Percentiles rank a stretch among this genome's conserved stretches.
phyloP scores from a whole-genome alignment of 2,329 filamentous ascomycete genomes.

The Fusarium sp. region DNA sequence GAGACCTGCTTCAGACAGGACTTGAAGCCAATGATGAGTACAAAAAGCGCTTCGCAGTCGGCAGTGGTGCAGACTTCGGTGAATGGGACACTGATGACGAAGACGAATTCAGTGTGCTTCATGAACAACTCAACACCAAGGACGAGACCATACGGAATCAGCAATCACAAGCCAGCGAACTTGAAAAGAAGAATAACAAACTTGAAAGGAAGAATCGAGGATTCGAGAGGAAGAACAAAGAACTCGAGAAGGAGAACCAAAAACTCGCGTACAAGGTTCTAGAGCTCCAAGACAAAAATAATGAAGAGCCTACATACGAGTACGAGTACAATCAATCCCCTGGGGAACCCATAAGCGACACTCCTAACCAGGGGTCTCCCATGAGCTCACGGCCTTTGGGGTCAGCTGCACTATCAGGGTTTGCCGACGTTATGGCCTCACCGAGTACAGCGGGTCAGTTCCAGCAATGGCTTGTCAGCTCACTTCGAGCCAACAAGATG shows the following conservation, averaged over 20 bases:
- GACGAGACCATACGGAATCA: background rate
- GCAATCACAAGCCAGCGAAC: background rate
- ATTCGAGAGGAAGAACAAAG: background rate
- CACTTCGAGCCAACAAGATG: background rate
- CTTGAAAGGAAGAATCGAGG: background rate
- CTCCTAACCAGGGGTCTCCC: background rate
- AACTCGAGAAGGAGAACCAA: background rate
- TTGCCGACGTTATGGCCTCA: background rate
- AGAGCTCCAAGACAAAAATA: too few relatives aligned
- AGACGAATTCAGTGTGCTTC: background rate
- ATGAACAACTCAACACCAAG: background rate
- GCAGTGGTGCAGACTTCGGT: background rate
- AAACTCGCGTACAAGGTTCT: background rate
- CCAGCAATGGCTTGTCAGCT: slow-evolving; percentile 1
- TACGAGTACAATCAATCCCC: background rate
- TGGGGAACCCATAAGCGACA: background rate
- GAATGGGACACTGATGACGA: slow-evolving; percentile 1
- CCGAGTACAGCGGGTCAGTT: background rate
- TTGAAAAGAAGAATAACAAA: background rate
- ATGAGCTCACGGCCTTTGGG: background rate
- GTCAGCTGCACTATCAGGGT: background rate
- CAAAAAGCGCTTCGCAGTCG: background rate
- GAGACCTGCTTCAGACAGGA: background rate
- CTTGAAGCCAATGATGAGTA: slow-evolving; percentile 10
- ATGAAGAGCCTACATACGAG: background rate